Conservation (phyloP, 176 grass and related monocot genomes). For the Juncus effusus region DNA sequence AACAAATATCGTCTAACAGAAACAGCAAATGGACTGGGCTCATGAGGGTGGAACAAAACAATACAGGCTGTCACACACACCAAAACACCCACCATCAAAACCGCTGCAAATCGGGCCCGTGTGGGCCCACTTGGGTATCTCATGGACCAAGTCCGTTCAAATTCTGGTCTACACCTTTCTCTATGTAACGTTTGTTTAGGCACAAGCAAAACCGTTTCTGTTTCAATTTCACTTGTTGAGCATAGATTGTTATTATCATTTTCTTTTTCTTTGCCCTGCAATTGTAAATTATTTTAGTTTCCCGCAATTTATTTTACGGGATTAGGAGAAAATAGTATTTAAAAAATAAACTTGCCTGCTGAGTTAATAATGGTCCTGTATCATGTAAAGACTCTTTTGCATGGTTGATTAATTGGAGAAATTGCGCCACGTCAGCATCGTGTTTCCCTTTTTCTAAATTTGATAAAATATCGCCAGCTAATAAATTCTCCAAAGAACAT, state of each 20-base stretch:
- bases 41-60: conserved; percentile 65
- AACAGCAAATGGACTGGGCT: conserved; percentile 39
- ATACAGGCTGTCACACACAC: conserved; percentile 68
- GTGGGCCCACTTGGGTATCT: conserved; percentile 36
- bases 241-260: conserved; percentile 19
- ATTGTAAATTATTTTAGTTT: conserved; percentile 6
- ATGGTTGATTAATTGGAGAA: conserved; percentile 50
- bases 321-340: conserved; percentile 11
- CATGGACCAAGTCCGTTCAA: conserved; percentile 20
- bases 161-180: conserved; percentile 36
- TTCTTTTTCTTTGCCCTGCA: conserved; percentile 37
- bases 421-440: conserved; percentile 49
- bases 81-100: conserved; percentile 47
- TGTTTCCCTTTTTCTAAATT: conserved; percentile 48
- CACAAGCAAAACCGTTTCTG: conserved; percentile 46
- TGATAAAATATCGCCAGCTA: conserved; percentile 50
- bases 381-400: conserved; percentile 40
- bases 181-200: conserved; percentile 36
- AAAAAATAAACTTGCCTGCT: conserved; percentile 50
- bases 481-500: conserved; percentile 44
- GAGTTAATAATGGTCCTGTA: conserved; percentile 31
- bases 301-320: background rate
- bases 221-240: conserved; percentile 27
- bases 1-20: conserved; percentile 65
- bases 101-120: conserved; percentile 37